Evolutionary conservation across 768 basidiomycete species (phyloP).

Genomic region (Tylopilus subfusipes): DNA sequence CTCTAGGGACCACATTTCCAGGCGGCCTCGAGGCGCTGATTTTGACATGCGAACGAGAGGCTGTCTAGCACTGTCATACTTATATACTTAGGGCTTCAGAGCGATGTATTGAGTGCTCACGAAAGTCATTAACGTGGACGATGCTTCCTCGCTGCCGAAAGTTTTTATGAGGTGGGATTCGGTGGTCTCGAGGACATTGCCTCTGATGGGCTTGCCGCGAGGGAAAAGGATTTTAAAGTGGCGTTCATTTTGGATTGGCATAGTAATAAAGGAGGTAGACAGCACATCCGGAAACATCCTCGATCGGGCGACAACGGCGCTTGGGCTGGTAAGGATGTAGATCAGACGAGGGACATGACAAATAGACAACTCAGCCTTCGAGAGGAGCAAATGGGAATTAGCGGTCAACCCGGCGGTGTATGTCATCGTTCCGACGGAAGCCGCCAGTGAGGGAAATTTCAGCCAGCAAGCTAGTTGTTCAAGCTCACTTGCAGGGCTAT

Average conservation of each 20-base stretch:
- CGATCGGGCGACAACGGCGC: neutral
- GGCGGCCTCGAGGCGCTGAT: neutral
- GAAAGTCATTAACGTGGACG: neutral
- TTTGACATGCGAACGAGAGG: neutral
- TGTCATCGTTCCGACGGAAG: slow-evolving; percentile 17
- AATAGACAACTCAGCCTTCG: neutral
- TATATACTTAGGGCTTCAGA: neutral
- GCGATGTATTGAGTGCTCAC: neutral
- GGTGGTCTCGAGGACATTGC: neutral
- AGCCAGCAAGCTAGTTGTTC: neutral
- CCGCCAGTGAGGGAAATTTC: neutral
- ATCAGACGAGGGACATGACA: neutral
- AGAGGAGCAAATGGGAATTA: neutral
- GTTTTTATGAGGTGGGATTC: neutral
- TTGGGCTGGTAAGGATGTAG: neutral
- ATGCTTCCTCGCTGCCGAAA: slow-evolving; percentile 7
- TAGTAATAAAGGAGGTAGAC: no score
- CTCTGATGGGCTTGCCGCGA: neutral
- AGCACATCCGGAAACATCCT: neutral
- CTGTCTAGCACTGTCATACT: neutral
- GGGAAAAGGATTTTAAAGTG: neutral
- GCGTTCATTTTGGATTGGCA: neutral
- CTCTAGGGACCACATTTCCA: slow-evolving; percentile 2
- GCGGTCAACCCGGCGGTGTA: no score
- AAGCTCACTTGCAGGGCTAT: neutral